Conservation (phyloP, 192 early-diverging fungal species). For the Jimgerdemannia flammicorona region DNA sequence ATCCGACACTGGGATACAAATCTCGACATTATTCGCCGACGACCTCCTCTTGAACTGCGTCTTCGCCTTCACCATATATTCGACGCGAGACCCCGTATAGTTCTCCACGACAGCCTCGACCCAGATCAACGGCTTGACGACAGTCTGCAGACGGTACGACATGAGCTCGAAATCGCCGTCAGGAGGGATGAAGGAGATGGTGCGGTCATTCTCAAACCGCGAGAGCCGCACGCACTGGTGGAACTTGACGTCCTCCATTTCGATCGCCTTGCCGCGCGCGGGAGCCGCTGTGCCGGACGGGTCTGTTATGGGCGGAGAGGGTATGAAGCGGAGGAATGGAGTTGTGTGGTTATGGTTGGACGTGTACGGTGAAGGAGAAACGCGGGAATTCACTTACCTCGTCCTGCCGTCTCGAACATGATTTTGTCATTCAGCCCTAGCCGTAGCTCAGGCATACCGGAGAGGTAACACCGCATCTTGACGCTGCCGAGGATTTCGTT, state of each 20-base stretch:
- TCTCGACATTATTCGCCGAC: slow-evolving; percentile 98
- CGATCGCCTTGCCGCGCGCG: slow-evolving; percentile 75
- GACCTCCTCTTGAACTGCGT: slow-evolving; percentile 97
- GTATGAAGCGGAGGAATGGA: neutral
- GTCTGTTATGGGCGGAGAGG: neutral
- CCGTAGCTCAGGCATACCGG: slow-evolving; percentile 82
- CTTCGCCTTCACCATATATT: slow-evolving; percentile 96
- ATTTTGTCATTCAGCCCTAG: slow-evolving; percentile 89
- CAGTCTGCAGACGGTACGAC: slow-evolving; percentile 84
- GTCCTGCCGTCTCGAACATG: slow-evolving; percentile 89
- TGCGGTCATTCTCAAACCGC: slow-evolving; percentile 84
- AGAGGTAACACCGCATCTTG: slow-evolving; percentile 85
- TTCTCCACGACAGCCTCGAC: slow-evolving; percentile 81
- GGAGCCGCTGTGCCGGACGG: slow-evolving; percentile 18
- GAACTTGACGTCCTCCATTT: slow-evolving; percentile 91
- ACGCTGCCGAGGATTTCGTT: slow-evolving; percentile 78
- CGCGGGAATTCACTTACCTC: slow-evolving; percentile 37
- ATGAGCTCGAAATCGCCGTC: slow-evolving; percentile 72
- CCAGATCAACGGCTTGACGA: slow-evolving; percentile 79
- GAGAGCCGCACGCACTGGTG: slow-evolving; percentile 89
- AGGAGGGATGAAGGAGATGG: slow-evolving; percentile 86
- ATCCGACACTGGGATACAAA: slow-evolving; percentile 94
- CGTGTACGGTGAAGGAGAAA: neutral
- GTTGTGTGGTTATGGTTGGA: neutral
- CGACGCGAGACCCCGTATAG: slow-evolving; percentile 89